Evolutionary conservation across 1,284 basidiomycete species (phyloP).

Genomic region (Tetrapyrgos nigripes): DNA sequence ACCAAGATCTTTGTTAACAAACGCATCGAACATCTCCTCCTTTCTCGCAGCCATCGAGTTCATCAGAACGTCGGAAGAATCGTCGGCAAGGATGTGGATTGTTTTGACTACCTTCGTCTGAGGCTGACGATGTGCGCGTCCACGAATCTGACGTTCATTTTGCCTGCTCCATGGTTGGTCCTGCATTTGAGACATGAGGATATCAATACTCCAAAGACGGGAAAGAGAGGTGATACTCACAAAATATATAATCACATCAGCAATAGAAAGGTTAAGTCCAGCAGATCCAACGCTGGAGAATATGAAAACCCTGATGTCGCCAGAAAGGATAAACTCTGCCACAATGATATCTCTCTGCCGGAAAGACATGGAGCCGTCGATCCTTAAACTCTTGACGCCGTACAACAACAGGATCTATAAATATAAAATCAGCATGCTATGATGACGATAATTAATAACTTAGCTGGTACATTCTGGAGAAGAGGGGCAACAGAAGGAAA

Average conservation of each 20-base stretch:
- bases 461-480: conserved; percentile 20
- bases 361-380: conserved; percentile 7
- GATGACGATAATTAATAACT: neutral
- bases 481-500: conserved; percentile 22
- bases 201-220: neutral
- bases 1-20: neutral
- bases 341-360: neutral
- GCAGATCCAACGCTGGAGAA: conserved; percentile 25
- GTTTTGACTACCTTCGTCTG: neutral
- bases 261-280: conserved; percentile 31
- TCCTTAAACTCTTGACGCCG: neutral
- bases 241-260: conserved; percentile 28
- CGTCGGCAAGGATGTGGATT: neutral
- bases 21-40: neutral
- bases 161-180: conserved; percentile 30
- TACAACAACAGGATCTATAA: conserved; percentile 4
- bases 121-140: conserved; percentile 4
- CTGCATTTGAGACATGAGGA: conserved; percentile 15
- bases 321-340: neutral
- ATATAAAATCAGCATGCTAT: neutral
- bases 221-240: conserved; percentile 22
- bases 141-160: neutral
- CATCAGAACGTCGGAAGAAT: neutral
- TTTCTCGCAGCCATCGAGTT: neutral
- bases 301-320: neutral